Evolutionary conservation across 352 stramenopile species (phyloP), one percentile per base, ranked within the genome.

Genomic region (Globisporangium cystogenes): DNA sequence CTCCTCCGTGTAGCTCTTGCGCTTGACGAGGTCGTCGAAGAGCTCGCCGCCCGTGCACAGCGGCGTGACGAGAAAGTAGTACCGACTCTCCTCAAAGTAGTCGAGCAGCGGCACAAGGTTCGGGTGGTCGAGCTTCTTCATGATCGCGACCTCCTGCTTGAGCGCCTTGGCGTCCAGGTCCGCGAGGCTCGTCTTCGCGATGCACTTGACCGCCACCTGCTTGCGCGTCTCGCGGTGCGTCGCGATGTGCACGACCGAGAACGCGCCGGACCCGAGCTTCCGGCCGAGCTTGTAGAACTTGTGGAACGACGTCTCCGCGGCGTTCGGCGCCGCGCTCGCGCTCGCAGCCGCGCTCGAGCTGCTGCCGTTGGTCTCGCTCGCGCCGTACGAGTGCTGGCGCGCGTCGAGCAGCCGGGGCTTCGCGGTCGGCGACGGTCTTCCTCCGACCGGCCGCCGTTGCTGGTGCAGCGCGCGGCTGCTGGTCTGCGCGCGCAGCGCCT

Each of bases 1-100:
- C 45, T 95, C 88, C 64, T 99, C 97, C 7, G 82, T 98, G 72
- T 99, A 99, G 46, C 81, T 90, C 48, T 96, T 95, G 26, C 94
- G 87, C 55, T 97, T 86, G 0, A 97, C 87, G 8, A 99, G 82
- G 35, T 93, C 76, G 53, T 99, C 93, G 74, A 99, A 99, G 1
- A 99, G 72, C 58, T 99, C 95, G 8, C 96, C 88, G 40, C 89
- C 89, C 1, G 72, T 87, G 47, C 75, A 85, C 42, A 88, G 51
- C 53, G 78, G 77, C 21, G 81, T 93, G 18, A 93, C 83, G 53
- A 91, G 75, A 51, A 90, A 87, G 54, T 87, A 91, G 65, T 85
- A 89, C 53, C 76, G 62, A 15, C 70, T 44, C 55, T 90, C 82
- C 40, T 93, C 77, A 48, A 77, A 93, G 51, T 88, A 90, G 35